Evolutionary conservation across 768 basidiomycete genomes (phyloP).

Genomic region (Hericium erinaceus): DNA sequence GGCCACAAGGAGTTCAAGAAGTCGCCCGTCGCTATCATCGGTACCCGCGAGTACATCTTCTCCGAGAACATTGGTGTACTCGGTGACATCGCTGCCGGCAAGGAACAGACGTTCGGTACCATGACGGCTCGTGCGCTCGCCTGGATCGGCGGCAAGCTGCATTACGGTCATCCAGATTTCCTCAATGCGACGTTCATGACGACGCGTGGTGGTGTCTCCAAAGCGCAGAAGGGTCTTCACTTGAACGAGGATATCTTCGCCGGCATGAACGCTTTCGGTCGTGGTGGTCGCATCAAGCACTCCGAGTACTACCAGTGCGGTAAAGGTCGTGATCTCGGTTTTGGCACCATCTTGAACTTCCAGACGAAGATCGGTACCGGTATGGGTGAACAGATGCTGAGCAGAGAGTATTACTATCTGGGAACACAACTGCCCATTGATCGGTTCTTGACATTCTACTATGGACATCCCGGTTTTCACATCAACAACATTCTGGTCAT

Average conservation of each 20-base stretch:
- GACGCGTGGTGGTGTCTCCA: slow-evolving; percentile 96
- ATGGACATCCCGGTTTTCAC: slow-evolving; percentile 98
- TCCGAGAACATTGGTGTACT: slow-evolving; percentile 99
- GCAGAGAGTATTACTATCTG: slow-evolving; percentile 97
- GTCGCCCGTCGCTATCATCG: slow-evolving; percentile 92
- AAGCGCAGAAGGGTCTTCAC: slow-evolving; percentile 97
- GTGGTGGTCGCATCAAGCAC: slow-evolving; percentile 98
- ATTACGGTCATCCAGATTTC: slow-evolving; percentile 99
- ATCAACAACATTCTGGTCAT: slow-evolving; percentile 99
- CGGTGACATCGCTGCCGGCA: slow-evolving; percentile 97
- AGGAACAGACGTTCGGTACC: slow-evolving; percentile 99
- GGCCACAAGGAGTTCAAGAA: slow-evolving; percentile 88
- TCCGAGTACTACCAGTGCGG: slow-evolving; percentile 99
- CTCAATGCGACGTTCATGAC: slow-evolving; percentile 97
- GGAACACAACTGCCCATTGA: slow-evolving; percentile 98
- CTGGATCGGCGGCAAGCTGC: slow-evolving; percentile 97
- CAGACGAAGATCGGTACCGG: slow-evolving; percentile 99
- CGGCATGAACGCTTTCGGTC: slow-evolving; percentile 97
- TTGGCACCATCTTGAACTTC: slow-evolving; percentile 98
- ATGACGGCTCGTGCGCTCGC: slow-evolving; percentile 91
- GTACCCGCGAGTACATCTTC: slow-evolving; percentile 99
- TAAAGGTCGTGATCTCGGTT: slow-evolving; percentile 98
- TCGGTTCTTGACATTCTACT: slow-evolving; percentile 99
- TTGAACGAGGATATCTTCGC: slow-evolving; percentile 99
- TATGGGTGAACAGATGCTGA: slow-evolving; percentile 99